phyloP scores from a whole-genome alignment of 768 basidiomycete species.

The Pleurotus ostreatus region DNA sequence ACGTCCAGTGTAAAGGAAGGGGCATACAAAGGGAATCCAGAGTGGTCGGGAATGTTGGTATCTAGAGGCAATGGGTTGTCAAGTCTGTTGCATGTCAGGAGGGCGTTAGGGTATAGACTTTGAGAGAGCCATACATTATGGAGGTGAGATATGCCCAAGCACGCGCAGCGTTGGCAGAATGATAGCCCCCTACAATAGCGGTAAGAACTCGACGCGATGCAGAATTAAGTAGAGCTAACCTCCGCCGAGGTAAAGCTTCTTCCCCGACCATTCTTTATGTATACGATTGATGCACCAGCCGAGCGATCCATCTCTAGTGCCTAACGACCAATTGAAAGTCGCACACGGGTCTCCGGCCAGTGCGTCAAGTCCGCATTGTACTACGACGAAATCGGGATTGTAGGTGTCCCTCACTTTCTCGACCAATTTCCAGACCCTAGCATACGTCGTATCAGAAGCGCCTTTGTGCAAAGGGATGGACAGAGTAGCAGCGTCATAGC shows the following conservation, averaged over 20 bases:
- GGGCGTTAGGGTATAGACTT: slow-evolving; percentile 21
- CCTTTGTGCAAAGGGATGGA: slow-evolving; percentile 77
- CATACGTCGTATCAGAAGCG: slow-evolving; percentile 60
- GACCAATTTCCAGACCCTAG: slow-evolving; percentile 59
- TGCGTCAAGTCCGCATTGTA: slow-evolving; percentile 88
- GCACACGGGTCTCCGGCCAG: slow-evolving; percentile 81
- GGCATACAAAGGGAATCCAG: slow-evolving; percentile 64
- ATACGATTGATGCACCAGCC: slow-evolving; percentile 62
- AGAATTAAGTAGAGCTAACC: slow-evolving; percentile 35
- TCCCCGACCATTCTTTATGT: slow-evolving; percentile 51
- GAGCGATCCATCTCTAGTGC: slow-evolving; percentile 52
- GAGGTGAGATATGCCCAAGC: slow-evolving; percentile 86
- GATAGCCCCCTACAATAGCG: slow-evolving; percentile 66
- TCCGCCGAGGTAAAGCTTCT: slow-evolving; percentile 72
- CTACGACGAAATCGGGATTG: slow-evolving; percentile 70
- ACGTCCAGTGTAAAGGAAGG: slow-evolving; percentile 84
- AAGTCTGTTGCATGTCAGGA: slow-evolving; percentile 33
- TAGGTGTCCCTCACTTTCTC: slow-evolving; percentile 59
- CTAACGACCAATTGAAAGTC: slow-evolving; percentile 69
- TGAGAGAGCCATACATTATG: slow-evolving; percentile 39
- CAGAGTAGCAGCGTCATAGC: slow-evolving; percentile 65
- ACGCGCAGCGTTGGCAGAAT: slow-evolving; percentile 77
- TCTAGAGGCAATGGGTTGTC: slow-evolving; percentile 53
- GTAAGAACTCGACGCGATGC: neutral
- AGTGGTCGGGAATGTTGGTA: slow-evolving; percentile 72